Conservation (phyloP, 2,329 filamentous ascomycete genomes). For the Penicillium sp. region DNA sequence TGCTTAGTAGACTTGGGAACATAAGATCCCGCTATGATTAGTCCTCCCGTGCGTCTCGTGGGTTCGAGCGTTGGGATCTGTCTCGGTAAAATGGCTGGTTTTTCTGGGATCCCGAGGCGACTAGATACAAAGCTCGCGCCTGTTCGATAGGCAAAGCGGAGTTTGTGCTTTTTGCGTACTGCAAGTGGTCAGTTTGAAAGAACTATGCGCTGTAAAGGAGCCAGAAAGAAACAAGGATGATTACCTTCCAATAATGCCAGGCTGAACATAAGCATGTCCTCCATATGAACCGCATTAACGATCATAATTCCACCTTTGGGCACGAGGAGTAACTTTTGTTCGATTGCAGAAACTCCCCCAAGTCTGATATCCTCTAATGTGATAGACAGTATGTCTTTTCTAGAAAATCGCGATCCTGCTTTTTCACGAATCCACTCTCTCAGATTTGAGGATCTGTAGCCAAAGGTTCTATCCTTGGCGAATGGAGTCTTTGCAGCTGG, state of each 20-base stretch:
- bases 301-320: not conserved
- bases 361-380: slow-evolving; percentile 1
- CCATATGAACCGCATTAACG: not conserved
- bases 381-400: not conserved
- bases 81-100: not conserved
- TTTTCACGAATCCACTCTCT: slow-evolving; percentile 2
- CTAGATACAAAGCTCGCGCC: not conserved
- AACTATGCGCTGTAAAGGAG: not conserved
- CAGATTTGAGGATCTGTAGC: slow-evolving; percentile 2
- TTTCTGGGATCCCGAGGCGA: not conserved
- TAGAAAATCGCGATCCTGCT: slow-evolving; percentile 1
- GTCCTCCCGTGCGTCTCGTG: not conserved
- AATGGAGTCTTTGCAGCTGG: not conserved
- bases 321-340: not conserved
- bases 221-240: not conserved
- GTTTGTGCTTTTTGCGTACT: not conserved
- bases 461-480: not conserved
- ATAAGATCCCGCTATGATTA: not conserved
- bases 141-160: not conserved
- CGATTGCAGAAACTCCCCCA: not conserved
- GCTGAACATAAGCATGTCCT: not conserved
- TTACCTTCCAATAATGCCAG: slow-evolving; percentile 1
- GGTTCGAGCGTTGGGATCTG: not conserved
- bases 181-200: not conserved
- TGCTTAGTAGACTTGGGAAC: slow-evolving; percentile 1